Evolutionary conservation across 2,329 filamentous ascomycete genomes (phyloP), one percentile per base, ranked within the genome.

Genomic region (Teratosphaeria zuluensis): DNA sequence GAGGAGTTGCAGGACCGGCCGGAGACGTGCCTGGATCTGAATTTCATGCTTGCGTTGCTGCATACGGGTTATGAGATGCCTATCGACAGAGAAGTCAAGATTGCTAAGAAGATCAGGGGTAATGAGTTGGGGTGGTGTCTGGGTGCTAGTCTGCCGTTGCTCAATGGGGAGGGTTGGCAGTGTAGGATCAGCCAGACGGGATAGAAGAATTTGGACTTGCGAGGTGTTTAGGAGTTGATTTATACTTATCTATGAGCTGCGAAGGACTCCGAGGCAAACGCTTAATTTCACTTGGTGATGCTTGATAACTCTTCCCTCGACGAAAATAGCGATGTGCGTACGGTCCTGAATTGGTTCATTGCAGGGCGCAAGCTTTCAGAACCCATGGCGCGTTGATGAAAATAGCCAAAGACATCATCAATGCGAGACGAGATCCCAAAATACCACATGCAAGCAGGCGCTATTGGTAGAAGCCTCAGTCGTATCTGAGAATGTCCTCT

Each of bases 41-140:
- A 90, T 78, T 99, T 97, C 72, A 96, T 96, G 90, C 78, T 95
- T 68, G 89, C 89, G 30, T 80, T 99, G 59, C 78, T 97, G 57
- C 92, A 97, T 75, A 95, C 90, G 5, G 94, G 94, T 2, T 99
- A 99, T 70, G 94, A 97, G 66, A 96, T 99, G 90, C 92, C 92
- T 3, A 86, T 97, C 68, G 90, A 96, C 66, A 84, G 95, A 46
- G 94, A 99, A 75, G 91, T 99, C 65, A 92, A 89, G 81, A 95
- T 96, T 71, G 94, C 92, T 61, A 99, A 99, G 88, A 96, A 96
- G 82, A 95, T 99, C 71, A 92, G 95, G 78, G 86, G 86, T 58
- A 96, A 96, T 74, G 95, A 99, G 78, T 77, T 99, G 68, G 94
- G 94, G 46, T 99, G 94, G 94, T 97, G 92, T 77, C 80, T 99